phyloP scores from a whole-genome alignment of 306 rosid genomes.

The Mimosa bimucronata region DNA sequence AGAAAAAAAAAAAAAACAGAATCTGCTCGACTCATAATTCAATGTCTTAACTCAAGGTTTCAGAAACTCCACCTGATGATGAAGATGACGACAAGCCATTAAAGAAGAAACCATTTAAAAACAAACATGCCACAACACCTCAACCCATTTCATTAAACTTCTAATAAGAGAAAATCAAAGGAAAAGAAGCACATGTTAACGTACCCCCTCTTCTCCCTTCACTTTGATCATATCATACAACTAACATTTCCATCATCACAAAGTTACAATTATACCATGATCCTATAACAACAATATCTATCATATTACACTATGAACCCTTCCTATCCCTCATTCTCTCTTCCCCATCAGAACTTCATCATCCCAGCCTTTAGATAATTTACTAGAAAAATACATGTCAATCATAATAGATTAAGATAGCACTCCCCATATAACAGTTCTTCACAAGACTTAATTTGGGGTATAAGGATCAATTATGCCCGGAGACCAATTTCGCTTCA shows the following conservation, averaged over 20 bases:
- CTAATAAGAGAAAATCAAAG: neutral
- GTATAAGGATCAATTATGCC: too few species aligned
- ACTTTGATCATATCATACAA: neutral
- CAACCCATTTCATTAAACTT: neutral
- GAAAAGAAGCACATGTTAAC: neutral
- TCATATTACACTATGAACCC: slow-evolving; percentile 27
- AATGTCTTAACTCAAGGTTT: neutral
- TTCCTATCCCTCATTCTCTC: neutral
- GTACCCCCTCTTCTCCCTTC: slow-evolving; percentile 18
- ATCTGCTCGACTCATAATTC: neutral
- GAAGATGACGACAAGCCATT: neutral
- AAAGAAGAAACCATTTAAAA: neutral
- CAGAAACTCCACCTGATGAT: neutral
- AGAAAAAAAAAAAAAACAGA: neutral
- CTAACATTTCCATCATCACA: slow-evolving; percentile 14
- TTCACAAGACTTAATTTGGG: neutral
- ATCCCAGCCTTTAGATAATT: neutral
- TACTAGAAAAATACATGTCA: neutral
- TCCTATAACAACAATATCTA: neutral
- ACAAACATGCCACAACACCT: neutral
- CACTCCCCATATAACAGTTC: neutral
- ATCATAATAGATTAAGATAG: neutral
- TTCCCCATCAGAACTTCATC: neutral
- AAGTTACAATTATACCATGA: slow-evolving; percentile 26
- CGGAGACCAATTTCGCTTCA: too few species aligned